Evolutionary conservation across 2,329 filamentous ascomycete species (phyloP), one percentile per base, ranked within the genome.

Genomic region (Neofusicoccum umdonicola): DNA sequence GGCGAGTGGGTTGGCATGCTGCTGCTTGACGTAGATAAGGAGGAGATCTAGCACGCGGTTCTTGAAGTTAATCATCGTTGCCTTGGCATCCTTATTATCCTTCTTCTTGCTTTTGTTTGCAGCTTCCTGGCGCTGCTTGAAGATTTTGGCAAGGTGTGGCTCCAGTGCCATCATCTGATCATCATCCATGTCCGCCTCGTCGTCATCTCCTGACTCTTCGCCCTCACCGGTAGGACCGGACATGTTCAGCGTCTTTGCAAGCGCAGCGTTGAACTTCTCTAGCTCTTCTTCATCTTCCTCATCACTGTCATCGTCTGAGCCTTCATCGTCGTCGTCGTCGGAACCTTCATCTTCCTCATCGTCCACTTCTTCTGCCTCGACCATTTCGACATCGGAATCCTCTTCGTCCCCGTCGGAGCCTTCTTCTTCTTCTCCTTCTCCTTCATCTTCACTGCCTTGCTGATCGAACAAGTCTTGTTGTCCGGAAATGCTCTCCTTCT

Each of bases 91-190:
- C 73, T 92, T 92, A 71, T 90, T 90, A 73, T 95, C 89, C 77
- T 93, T 91, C 80, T 93, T 95, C 1, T 71, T 73, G 42, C 69
- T 69, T 1, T 72, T 73, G 39, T 69, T 69, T 15, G 82, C 80
- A 15, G 81, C 81, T 75, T 92, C 89, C 68, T 86, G 87, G 56
- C 89, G 88, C 69, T 93, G 88, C 69, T 88, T 88, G 83, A 98
- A 96, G 67, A 97, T 92, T 68, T 91, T 91, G 58, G 88, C 87
- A 3, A 99, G 86, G 73, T 94, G 90, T 11, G 86, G 85, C 71
- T 98, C 94, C 15, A 98, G 82, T 3, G 88, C 88, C 79, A 97
- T 88, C 95, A 98, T 98, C 74, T 97, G 90, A 17, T 94, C 93
- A 78, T 98, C 94, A 67, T 92, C 90, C 93, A 99, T 97, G 77